Base-by-base conservation (phyloP, 108 stramenopile species). In the Phaeodactylum tricornutum region DNA sequence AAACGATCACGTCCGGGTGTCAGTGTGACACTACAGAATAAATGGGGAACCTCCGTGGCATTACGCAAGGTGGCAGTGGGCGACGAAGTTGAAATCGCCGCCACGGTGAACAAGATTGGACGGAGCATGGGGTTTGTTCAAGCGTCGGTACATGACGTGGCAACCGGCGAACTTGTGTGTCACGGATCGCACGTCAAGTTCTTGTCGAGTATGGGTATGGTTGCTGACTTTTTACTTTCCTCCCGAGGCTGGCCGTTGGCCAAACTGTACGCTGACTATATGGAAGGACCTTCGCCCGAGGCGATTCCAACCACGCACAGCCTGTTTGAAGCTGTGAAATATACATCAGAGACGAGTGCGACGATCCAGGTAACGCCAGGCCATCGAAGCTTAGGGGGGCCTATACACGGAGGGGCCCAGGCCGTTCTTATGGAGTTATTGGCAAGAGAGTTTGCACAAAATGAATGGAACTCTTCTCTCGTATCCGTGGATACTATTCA, bases 181-280 rank as follows among this genome's bases (percentile, higher is more conserved):
- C 41, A 43, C 15, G 41, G 41, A 43, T 43, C 41, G 7, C 41
- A 43, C 15, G 19, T 43, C 15, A 43, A 43, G 15, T 43, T 43
- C 33, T 16, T 43, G 41, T 17, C 41, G 15, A n/a, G n/a, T n/a
- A 43, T 43, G 41, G 41, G 41, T 43, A 8, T 15, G 7, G 15
- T 43, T 8, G 15, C 15, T 8, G 41, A 43, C 15, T 43, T n/a
- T 43, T 15, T 43, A 16, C 7, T 16, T n/a, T 16, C 8, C 7
- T 16, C 7, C 8, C 12, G 41, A 43, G 8, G 41, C 7, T 16
- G 15, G 7, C 12, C 7, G 15, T 16, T 43, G 14, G 12, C 8
- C 7, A 8, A 16, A 17, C 19, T 12, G 41, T 43, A 43, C 15
- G 41, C 33, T 34, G 33, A 34, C 33, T 34, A 11, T 34, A 9